Percentiles rank a stretch among this genome's conserved stretches.
Evolutionary conservation across 805 yeast species (phyloP).

Genomic region (Lachancea quebecensis): DNA sequence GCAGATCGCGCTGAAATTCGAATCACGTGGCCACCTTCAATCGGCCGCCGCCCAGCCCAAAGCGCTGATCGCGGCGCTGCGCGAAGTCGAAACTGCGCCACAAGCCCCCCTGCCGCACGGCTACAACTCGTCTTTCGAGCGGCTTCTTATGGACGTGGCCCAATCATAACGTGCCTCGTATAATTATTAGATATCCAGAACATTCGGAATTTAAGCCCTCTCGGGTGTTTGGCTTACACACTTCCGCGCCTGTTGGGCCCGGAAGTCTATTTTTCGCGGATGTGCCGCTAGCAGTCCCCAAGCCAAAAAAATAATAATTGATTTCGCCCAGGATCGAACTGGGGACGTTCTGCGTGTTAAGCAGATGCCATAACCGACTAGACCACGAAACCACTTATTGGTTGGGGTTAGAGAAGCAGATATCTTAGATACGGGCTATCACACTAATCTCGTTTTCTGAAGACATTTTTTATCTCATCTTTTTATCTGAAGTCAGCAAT

Average conservation of each 20-base stretch:
- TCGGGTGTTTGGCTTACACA: too few relatives aligned
- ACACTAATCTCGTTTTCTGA: too few relatives aligned
- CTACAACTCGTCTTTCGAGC: conserved; percentile 14
- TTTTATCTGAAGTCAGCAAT: too few relatives aligned
- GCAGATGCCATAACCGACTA: conserved; percentile 99
- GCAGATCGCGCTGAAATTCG: conserved; percentile 63
- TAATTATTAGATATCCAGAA: too few relatives aligned
- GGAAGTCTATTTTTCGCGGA: too few relatives aligned
- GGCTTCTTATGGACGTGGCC: conserved; percentile 6
- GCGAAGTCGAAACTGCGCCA: conserved; percentile 5
- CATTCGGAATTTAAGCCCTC: too few relatives aligned
- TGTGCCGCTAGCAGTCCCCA: not conserved
- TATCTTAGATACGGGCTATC: too few relatives aligned
- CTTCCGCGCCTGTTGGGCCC: too few relatives aligned
- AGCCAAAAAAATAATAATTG: conserved; percentile 41
- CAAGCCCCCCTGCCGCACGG: conserved; percentile 12
- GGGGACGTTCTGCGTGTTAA: conserved; percentile 99
- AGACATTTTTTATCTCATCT: too few relatives aligned
- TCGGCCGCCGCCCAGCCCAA: conserved; percentile 16
- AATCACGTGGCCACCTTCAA: conserved; percentile 25
- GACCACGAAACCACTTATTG: conserved; percentile 79
- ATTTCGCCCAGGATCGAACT: conserved; percentile 99
- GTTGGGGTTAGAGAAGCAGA: too few relatives aligned
- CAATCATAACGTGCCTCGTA: not conserved
- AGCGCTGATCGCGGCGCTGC: conserved; percentile 10